Evolutionary conservation across 257 asterid species (phyloP), one percentile per base, ranked within the genome.

Genomic region (Solanum pimpinellifolium): DNA sequence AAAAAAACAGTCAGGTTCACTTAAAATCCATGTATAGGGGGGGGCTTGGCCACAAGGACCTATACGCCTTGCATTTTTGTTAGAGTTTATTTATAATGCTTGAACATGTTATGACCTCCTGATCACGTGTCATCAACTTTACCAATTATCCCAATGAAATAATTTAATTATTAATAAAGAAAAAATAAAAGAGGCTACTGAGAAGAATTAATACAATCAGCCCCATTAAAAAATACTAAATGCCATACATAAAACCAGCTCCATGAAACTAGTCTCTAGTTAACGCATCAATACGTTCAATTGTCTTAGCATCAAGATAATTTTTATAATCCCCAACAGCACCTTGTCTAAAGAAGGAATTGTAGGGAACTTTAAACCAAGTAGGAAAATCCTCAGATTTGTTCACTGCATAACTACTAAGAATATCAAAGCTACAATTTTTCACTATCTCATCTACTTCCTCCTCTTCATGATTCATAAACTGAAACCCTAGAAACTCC

Each of bases 401-500:
- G 75, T 82, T 87, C 59, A 87, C 83, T 37, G 33, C 69, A 70
- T 31, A 33, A 33, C 35, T 33, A 33, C 35, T 33, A 33, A 33
- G 35, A 33, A 33, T 33, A 33, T 33, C 35, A 33, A 33, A 33
- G 35, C 35, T 33, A 33, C 35, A 33, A 33, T 33, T 33, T 0
- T 33, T 33, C 35, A 33, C 35, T 33, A 33, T 33, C 35, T 33
- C 35, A 33, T 3, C 76, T 35, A 87, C 65, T 52, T 87, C 83
- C 39, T 47, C 83, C 16, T 68, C 76, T 7, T 35, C 39, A 5
- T 35, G 39, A 10, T 69, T 31, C 6, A 11, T 39, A 25, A 82
- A 81, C 3, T 87, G 89, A 15, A 82, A 78, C 15, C 89, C 87
- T 11, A 82, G 65, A 70, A 87, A 82, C 46, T 41, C 81, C 70